Evolutionary conservation across 176 grass and related monocot species (phyloP), one percentile per base, ranked within the genome.

Genomic region (Aegilops sharonensis): DNA sequence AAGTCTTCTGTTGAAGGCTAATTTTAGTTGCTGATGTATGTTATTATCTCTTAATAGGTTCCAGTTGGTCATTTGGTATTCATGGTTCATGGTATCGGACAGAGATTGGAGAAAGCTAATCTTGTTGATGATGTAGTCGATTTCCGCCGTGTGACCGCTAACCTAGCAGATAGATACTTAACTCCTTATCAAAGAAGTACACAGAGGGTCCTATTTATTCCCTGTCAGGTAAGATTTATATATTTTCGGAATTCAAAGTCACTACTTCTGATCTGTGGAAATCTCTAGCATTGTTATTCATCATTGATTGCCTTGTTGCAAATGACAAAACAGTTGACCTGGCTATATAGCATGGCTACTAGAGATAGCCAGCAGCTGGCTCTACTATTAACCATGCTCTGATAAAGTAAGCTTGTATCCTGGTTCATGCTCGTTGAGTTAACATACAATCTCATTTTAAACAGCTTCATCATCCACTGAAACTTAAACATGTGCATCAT

Each of bases 51-150:
- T 71, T 87, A 32, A 85, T 84, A 98, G 97, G 97, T 98, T 76
- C 97, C 97, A 74, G 94, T 98, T 88, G 88, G 94, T 77, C 97
- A 98, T 88, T 56, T 98, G 15, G 97, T 98, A 83, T 98, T 98
- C 78, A 98, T 98, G 97, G 87, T 98, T 92, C 97, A 98, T 81
- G 97, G 97, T 68, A 98, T 98, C 20, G 97, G 97, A 24, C 97
- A 98, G 43, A 95, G 97, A 74, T 85, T 98, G 85, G 87, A 98
- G 90, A 98, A 95, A 88, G 97, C 97, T 86, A 98, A 98, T 79
- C 90, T 98, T 72, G 94, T 98, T 35, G 97, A 98, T 90, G 97
- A 98, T 91, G 97, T 98, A 80, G 94, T 93, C 8, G 94, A 98
- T 92, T 98, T 98, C 39, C 92, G 94, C 52, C 86, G 94, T 50